phyloP scores from a whole-genome alignment of 257 asterid species.

The Fraxinus quadrangulata region DNA sequence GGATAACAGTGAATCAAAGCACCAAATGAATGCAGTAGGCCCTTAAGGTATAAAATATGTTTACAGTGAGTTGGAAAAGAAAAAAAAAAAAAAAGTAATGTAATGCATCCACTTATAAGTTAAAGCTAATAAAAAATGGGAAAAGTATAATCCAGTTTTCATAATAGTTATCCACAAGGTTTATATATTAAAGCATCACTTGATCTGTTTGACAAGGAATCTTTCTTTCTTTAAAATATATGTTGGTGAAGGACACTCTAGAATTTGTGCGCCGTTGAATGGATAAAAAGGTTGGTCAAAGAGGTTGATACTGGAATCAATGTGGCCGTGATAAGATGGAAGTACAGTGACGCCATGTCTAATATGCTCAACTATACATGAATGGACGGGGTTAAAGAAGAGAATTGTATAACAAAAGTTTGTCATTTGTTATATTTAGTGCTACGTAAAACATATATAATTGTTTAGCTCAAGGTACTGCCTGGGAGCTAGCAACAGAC shows the following conservation, averaged over 20 bases:
- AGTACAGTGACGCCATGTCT: background rate
- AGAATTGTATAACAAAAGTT: no score
- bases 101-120: conserved; percentile 17
- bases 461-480: no score
- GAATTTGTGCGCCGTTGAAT: background rate
- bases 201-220: background rate
- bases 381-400: background rate
- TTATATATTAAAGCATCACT: background rate
- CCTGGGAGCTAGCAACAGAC: no score
- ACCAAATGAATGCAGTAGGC: conserved; percentile 10
- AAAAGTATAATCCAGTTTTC: background rate
- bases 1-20: conserved; percentile 24
- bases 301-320: background rate
- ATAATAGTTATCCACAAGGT: background rate
- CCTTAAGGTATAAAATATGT: conserved; percentile 6
- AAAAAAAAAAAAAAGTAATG: conserved; percentile 2
- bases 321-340: background rate
- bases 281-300: conserved; percentile 24
- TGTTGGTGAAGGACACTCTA: no score
- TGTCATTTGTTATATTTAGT: no score
- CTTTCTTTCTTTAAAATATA: background rate
- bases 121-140: background rate
- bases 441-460: no score
- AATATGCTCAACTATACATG: background rate
- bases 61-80: conserved; percentile 24